phyloP scores from a whole-genome alignment of 169 alveolate genomes.

The Plasmodium relictum region DNA sequence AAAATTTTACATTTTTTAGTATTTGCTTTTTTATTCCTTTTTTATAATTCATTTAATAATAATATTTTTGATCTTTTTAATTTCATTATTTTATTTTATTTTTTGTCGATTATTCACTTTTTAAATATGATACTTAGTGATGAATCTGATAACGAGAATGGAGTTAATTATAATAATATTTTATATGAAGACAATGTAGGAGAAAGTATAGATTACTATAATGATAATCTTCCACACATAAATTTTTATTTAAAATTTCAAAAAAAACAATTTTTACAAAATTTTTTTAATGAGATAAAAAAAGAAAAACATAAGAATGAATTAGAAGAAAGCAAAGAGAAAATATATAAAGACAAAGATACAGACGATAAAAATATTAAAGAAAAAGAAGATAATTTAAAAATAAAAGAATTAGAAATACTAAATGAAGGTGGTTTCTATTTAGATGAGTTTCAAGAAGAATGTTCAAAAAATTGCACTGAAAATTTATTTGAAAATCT shows the following conservation, averaged over 20 bases:
- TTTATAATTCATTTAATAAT: too few species aligned
- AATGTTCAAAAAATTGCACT: neutral
- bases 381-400: neutral
- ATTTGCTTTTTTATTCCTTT: too few species aligned
- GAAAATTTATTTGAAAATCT: neutral
- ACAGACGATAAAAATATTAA: neutral
- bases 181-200: slow-evolving; percentile 27
- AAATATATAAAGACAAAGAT: neutral
- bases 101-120: neutral
- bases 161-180: slow-evolving; percentile 33
- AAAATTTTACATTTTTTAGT: too few species aligned
- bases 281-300: slow-evolving; percentile 22
- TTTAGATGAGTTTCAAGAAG: neutral
- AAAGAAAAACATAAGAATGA: neutral
- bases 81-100: neutral
- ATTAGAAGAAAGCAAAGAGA: slow-evolving; percentile 18
- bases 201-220: slow-evolving; percentile 49
- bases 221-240: slow-evolving; percentile 59
- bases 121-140: slow-evolving; percentile 38
- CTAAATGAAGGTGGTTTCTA: slow-evolving; percentile 12
- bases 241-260: slow-evolving; percentile 70
- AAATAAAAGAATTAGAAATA: neutral
- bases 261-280: slow-evolving; percentile 31
- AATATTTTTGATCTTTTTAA: too few species aligned
- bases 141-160: slow-evolving; percentile 39